Evolutionary conservation across 2,329 filamentous ascomycete genomes (phyloP).

Genomic region (Fusarium piperis): DNA sequence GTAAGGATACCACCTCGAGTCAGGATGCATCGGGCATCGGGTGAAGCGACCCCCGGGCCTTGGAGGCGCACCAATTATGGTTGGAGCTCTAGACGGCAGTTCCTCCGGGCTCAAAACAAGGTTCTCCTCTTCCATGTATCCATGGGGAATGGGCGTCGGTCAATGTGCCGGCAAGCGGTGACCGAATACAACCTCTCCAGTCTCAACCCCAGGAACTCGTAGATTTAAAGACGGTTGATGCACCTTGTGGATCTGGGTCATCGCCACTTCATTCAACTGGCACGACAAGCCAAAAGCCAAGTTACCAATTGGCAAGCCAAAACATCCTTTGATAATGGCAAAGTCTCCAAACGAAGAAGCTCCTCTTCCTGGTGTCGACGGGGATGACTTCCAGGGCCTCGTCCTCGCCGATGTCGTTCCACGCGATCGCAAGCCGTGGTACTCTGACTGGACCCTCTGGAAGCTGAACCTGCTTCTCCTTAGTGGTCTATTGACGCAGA

Average conservation of each 20-base stretch:
- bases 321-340: neutral
- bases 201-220: slow-evolving; percentile 1
- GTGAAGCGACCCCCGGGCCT: neutral
- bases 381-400: slow-evolving; percentile 36
- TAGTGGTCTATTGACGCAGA: slow-evolving; percentile 45
- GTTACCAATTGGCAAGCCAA: neutral
- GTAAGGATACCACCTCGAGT: neutral
- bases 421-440: slow-evolving; percentile 36
- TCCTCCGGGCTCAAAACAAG: neutral
- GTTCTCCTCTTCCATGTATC: neutral
- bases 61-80: neutral
- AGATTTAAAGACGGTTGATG: slow-evolving; percentile 26
- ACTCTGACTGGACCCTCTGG: slow-evolving; percentile 33
- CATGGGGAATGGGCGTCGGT: slow-evolving; percentile 18
- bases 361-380: slow-evolving; percentile 16
- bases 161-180: slow-evolving; percentile 1
- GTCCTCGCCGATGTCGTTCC: slow-evolving; percentile 39
- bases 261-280: neutral
- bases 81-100: neutral
- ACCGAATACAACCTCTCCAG: neutral
- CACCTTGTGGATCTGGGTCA: neutral
- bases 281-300: neutral
- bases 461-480: slow-evolving; percentile 47
- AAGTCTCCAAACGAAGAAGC: slow-evolving; percentile 20
- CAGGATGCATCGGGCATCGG: slow-evolving; percentile 31